Percentiles rank a stretch among this genome's conserved stretches.
Evolutionary conservation across 2,329 filamentous ascomycete genomes (phyloP).

Genomic region (Penicillium sp.): DNA sequence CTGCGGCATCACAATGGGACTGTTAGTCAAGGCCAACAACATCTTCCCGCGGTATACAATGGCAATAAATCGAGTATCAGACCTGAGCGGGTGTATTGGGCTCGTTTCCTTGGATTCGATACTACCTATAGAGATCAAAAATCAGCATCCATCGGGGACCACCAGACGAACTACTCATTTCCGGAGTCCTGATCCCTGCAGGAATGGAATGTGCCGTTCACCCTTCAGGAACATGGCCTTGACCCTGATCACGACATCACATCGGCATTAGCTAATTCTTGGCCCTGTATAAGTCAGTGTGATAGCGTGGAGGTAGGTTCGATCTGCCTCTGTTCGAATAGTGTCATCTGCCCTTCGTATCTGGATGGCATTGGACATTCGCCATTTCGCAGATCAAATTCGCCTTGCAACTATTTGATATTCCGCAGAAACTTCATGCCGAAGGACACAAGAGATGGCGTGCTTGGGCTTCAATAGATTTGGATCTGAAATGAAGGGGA

Average conservation of each 20-base stretch:
- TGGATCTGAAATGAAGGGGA: not conserved
- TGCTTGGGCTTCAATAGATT: slow-evolving; percentile 10
- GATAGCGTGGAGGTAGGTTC: not conserved
- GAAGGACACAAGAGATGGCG: slow-evolving; percentile 12
- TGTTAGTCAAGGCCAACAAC: not conserved
- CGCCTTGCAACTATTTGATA: slow-evolving; percentile 15
- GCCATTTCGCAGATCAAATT: slow-evolving; percentile 16
- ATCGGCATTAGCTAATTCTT: slow-evolving; percentile 5
- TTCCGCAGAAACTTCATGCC: slow-evolving; percentile 1
- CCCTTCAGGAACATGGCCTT: not conserved
- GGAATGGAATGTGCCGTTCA: not conserved
- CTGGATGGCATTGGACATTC: not conserved
- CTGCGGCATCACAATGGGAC: not conserved
- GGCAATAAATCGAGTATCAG: not conserved
- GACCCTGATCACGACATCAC: slow-evolving; percentile 18
- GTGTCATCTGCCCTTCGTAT: not conserved
- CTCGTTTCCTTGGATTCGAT: too few species aligned
- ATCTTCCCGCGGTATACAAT: not conserved
- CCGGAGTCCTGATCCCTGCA: slow-evolving; percentile 4
- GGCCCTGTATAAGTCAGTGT: not conserved
- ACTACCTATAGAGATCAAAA: too few species aligned
- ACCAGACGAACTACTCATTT: slow-evolving; percentile 9
- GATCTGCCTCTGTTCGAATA: not conserved
- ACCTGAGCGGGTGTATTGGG: not conserved
- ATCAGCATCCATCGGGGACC: not conserved